Base-by-base conservation (phyloP, 495 filamentous ascomycete genomes). In the Podospora anserina region DNA sequence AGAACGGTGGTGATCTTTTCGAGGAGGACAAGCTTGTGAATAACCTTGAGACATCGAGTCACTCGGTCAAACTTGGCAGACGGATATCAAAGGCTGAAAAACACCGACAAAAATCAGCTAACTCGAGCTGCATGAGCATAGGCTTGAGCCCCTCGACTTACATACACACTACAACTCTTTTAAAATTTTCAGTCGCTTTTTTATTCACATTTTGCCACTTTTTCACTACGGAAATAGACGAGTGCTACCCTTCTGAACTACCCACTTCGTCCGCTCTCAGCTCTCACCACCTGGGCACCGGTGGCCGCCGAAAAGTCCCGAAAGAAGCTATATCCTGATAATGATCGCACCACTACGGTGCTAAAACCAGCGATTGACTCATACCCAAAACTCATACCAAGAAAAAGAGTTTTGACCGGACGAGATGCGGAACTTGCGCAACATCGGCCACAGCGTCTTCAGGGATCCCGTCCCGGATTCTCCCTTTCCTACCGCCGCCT, bases 351-450 rank as follows among this genome's bases (percentile, higher is more conserved):
- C 15, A 63, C 54, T 58, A 61, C 18, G 9, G 61, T 23, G 30
- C 61, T 63, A 63, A 28, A 23, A 27, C 19, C 61, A 7, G 18
- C 27, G 28, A 44, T 63, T 63, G 61, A 63, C 61, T 63, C 61
- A 63, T 63, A 32, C 59, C 23, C 23, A 27, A 61, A 20, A 26
- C 23, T 34, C 27, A 49, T 19, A 63, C 15, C 11, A 63, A 39
- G 30, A 63, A 63, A 63, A 49, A 63, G 34, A 63, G 39, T 49
- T 49, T 49, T 49, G 39, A 49, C 39, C 39, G 39, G 39, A 58
- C 74, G 84, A 79, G 63, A 95, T 95, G 92, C 88, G 91, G 74
- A 95, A 95, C 78, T 81, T 93, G 65, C 89, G 86, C 78, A 92
- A 86, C 79, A 86, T 91, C 74, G 86, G 81, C 80, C 85, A 88